Conservation (phyloP, 441 rosid species). For the Adansonia gregorii region DNA sequence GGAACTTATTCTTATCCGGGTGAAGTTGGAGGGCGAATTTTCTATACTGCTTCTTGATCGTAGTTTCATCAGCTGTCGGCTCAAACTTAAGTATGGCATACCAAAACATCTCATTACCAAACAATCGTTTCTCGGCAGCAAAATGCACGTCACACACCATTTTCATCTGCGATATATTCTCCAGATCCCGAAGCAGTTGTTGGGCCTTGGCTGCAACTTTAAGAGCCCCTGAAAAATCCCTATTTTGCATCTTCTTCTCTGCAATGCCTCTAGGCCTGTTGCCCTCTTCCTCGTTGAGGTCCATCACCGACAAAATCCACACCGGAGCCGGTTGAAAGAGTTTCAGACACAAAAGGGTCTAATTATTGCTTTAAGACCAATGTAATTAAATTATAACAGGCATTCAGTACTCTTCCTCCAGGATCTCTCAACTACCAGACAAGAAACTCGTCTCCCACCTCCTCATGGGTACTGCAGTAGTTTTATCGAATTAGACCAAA, state of each 20-base stretch:
- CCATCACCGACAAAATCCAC: slow-evolving; percentile 45
- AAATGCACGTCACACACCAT: slow-evolving; percentile 88
- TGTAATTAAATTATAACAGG: background rate
- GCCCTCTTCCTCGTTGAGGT: slow-evolving; percentile 92
- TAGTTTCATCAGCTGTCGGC: slow-evolving; percentile 60
- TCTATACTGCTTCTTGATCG: slow-evolving; percentile 84
- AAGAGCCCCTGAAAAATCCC: slow-evolving; percentile 67
- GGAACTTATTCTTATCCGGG: slow-evolving; percentile 89
- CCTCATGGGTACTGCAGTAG: slow-evolving; percentile 7
- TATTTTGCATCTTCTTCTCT: slow-evolving; percentile 59
- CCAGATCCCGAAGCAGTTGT: slow-evolving; percentile 61
- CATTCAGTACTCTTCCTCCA: background rate
- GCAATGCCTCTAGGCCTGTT: slow-evolving; percentile 72
- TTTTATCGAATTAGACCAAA: slow-evolving; percentile 6
- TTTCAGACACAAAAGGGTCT: background rate
- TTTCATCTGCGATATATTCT: slow-evolving; percentile 67
- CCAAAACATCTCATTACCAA: slow-evolving; percentile 83
- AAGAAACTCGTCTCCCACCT: background rate
- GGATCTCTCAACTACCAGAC: background rate
- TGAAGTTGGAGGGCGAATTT: slow-evolving; percentile 87
- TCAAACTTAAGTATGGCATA: slow-evolving; percentile 81
- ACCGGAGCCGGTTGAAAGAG: background rate
- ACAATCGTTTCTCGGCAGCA: slow-evolving; percentile 56
- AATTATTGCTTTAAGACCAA: background rate
- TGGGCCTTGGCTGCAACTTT: slow-evolving; percentile 69